Conservation (phyloP, 2,329 filamentous ascomycete genomes). For the Sporothrix mexicana region DNA sequence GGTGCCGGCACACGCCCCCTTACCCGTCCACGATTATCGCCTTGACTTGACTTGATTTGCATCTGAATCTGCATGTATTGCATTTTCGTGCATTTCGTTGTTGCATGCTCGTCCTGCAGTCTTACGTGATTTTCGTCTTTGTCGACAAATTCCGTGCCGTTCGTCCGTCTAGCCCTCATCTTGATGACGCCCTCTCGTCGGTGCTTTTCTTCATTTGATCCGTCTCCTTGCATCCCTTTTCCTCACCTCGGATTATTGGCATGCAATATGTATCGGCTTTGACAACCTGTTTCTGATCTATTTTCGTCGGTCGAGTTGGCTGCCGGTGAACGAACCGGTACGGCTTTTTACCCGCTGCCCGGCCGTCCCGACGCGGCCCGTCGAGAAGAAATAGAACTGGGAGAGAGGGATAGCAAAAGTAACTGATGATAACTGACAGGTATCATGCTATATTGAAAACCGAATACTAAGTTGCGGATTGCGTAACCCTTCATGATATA, state of each 20-base stretch:
- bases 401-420: not conserved
- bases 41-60: not conserved
- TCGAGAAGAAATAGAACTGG: not conserved
- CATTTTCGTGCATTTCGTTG: constrained; percentile 5
- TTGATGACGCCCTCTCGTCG: not conserved
- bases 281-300: not conserved
- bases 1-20: not conserved
- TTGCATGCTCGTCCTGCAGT: not conserved
- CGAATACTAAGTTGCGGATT: not conserved
- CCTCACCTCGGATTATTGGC: not conserved
- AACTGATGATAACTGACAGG: not conserved
- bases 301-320: not conserved
- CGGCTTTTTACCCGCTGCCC: not conserved
- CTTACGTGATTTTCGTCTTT: not conserved
- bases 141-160: not conserved
- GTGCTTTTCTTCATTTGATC: not conserved
- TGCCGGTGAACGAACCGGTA: not conserved
- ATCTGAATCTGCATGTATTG: not conserved
- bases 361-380: not conserved
- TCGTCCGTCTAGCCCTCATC: not conserved
- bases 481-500: not conserved
- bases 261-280: not conserved
- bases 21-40: not conserved
- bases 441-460: not conserved
- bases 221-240: not conserved